Percentiles rank a stretch among this genome's conserved stretches.
These are phyloP conservation scores for Prunus fruticosa DNA, from an alignment of 306 rosid genomes.

Conservation along the genomic window DNA sequence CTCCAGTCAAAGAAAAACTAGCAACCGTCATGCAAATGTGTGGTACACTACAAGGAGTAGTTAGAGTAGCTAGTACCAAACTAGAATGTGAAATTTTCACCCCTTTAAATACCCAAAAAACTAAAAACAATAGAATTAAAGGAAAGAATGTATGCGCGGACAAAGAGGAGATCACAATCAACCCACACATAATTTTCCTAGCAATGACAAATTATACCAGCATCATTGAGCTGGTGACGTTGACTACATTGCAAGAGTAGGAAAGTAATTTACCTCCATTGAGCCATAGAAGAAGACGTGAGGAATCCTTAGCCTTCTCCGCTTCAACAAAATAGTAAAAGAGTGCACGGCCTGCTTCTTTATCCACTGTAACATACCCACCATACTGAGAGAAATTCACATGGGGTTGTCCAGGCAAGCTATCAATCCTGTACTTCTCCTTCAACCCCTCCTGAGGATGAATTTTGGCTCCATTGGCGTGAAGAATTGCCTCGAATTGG, in stretches of 20 bases:
- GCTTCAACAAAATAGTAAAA: slow-evolving; percentile 82
- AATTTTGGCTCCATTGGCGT: slow-evolving; percentile 6
- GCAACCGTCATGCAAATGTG: slow-evolving; percentile 9
- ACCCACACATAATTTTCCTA: background rate
- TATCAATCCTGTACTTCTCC: slow-evolving; percentile 56
- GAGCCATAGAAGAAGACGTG: slow-evolving; percentile 98
- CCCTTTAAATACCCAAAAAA: background rate
- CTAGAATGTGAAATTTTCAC: too few species aligned
- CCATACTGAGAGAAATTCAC: slow-evolving; percentile 74
- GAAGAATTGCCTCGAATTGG: slow-evolving; percentile 34
- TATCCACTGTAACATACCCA: slow-evolving; percentile 74
- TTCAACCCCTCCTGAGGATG: slow-evolving; percentile 53
- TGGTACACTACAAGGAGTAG: background rate
- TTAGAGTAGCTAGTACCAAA: background rate
- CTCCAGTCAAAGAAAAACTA: background rate
- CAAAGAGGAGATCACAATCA: background rate
- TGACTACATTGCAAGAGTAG: background rate
- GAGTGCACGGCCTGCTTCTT: slow-evolving; percentile 64
- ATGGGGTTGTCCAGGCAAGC: slow-evolving; percentile 76
- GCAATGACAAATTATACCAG: slow-evolving; percentile 7
- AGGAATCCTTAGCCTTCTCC: slow-evolving; percentile 26
- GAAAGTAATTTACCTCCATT: slow-evolving; percentile 66
- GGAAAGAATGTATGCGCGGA: background rate
- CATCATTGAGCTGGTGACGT: background rate
- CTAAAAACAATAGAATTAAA: background rate